Percentiles rank a stretch among this genome's conserved stretches.
phyloP scores from a whole-genome alignment of 441 rosid species.

The Rhodomyrtus psidioides region DNA sequence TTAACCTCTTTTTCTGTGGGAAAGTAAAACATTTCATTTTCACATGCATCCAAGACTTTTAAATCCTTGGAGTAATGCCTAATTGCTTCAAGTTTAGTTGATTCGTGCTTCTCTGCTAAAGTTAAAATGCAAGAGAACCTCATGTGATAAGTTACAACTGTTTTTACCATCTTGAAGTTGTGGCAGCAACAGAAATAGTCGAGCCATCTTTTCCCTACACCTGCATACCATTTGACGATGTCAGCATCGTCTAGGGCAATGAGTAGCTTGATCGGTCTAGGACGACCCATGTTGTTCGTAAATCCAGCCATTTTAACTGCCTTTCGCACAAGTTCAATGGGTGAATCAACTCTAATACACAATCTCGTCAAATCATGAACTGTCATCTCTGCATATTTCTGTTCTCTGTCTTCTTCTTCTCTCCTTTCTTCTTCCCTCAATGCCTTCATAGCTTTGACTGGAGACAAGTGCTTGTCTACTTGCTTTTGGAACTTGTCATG shows the following conservation, averaged over 20 bases:
- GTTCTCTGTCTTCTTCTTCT: slow-evolving; percentile 51
- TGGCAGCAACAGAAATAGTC: slow-evolving; percentile 90
- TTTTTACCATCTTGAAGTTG: slow-evolving; percentile 74
- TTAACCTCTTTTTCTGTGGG: slow-evolving; percentile 73
- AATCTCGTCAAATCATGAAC: slow-evolving; percentile 68
- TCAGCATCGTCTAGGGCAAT: slow-evolving; percentile 69
- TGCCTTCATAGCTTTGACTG: slow-evolving; percentile 39
- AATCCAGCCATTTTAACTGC: slow-evolving; percentile 75
- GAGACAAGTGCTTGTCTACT: slow-evolving; percentile 63
- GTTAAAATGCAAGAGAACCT: slow-evolving; percentile 89
- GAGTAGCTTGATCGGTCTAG: slow-evolving; percentile 64
- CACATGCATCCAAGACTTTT: slow-evolving; percentile 38
- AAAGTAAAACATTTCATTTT: slow-evolving; percentile 48
- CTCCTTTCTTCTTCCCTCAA: slow-evolving; percentile 61
- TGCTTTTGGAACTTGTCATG: slow-evolving; percentile 75
- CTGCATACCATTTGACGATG: slow-evolving; percentile 90
- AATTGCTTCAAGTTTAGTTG: slow-evolving; percentile 76
- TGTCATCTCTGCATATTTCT: slow-evolving; percentile 52
- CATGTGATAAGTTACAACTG: slow-evolving; percentile 66
- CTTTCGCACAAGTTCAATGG: slow-evolving; percentile 65
- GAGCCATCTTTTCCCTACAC: slow-evolving; percentile 85
- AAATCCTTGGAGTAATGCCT: slow-evolving; percentile 74
- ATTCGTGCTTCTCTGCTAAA: slow-evolving; percentile 81
- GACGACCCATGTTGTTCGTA: slow-evolving; percentile 90
- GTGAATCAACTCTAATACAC: slow-evolving; percentile 73